Evolutionary conservation across 1,284 basidiomycete species (phyloP).

Genomic region (Rhodotorula sp.): DNA sequence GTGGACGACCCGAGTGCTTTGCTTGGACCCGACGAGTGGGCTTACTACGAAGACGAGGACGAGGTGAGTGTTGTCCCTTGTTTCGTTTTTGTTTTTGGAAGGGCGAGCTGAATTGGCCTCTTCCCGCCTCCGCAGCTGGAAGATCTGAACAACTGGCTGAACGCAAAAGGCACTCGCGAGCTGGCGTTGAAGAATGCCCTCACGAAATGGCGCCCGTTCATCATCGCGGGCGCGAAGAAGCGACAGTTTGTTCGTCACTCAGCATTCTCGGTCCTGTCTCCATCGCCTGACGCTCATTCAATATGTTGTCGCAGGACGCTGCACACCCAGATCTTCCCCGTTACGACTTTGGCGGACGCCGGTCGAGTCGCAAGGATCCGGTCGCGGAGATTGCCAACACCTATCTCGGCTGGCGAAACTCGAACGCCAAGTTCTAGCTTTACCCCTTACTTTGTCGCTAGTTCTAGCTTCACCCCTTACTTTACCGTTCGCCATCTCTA

Average conservation of each 20-base stretch:
- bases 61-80: constrained; percentile 60
- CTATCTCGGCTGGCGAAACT: constrained; percentile 27
- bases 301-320: constrained; percentile 4
- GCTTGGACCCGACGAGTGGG: constrained; percentile 80
- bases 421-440: constrained; percentile 9
- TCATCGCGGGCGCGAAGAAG: constrained; percentile 62
- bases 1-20: constrained; percentile 60
- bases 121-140: constrained; percentile 60
- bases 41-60: constrained; percentile 77
- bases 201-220: constrained; percentile 79
- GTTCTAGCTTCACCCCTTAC: background rate
- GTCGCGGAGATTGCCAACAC: constrained; percentile 9
- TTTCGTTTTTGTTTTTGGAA: background rate
- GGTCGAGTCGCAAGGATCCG: constrained; percentile 14
- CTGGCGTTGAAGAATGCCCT: constrained; percentile 74
- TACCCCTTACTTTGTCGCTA: background rate
- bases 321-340: constrained; percentile 21
- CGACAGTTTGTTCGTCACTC: constrained; percentile 27
- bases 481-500: no score
- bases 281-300: background rate
- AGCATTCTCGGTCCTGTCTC: no score
- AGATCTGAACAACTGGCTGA: constrained; percentile 82
- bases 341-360: constrained; percentile 14
- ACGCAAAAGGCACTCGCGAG: constrained; percentile 85
- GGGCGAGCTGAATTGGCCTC: background rate